These are phyloP conservation scores for Microcos paniculata DNA, from an alignment of 345 rosid genomes.

Conservation along the genomic window DNA sequence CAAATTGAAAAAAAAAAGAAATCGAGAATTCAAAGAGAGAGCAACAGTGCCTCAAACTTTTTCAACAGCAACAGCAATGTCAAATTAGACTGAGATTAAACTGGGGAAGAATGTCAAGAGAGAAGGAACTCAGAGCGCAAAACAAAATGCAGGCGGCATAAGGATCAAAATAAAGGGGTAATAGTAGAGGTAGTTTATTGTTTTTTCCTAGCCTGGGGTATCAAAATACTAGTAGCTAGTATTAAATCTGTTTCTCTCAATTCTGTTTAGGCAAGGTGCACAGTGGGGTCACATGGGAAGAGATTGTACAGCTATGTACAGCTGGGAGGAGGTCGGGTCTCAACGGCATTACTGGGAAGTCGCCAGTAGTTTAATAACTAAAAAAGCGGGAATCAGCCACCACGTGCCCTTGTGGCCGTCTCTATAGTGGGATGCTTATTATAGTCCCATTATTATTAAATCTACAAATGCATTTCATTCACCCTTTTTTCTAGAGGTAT, in stretches of 20 bases:
- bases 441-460: slow-evolving; percentile 16
- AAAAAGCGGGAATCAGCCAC: slow-evolving; percentile 40
- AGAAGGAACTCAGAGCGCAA: no score
- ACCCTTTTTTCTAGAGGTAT: no score
- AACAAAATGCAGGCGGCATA: neutral
- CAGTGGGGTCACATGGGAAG: slow-evolving; percentile 61
- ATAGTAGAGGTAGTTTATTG: neutral
- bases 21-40: no score
- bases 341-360: slow-evolving; percentile 83
- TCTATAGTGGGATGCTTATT: slow-evolving; percentile 25
- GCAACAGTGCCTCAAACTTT: no score
- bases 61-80: no score
- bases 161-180: neutral
- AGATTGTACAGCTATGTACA: slow-evolving; percentile 75
- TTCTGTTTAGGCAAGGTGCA: slow-evolving; percentile 26
- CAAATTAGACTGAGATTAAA: no score
- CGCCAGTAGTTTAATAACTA: slow-evolving; percentile 45
- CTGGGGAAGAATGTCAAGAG: no score
- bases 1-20: no score
- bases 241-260: slow-evolving; percentile 8
- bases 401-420: slow-evolving; percentile 58
- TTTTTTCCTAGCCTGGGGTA: neutral
- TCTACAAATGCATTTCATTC: neutral
- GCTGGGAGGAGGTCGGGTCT: slow-evolving; percentile 63
- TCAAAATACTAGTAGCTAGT: neutral